Evolutionary conservation across 371 early-diverging fungal species (phyloP), one percentile per base, ranked within the genome.

Genomic region (Rhizopus arrhizus): DNA sequence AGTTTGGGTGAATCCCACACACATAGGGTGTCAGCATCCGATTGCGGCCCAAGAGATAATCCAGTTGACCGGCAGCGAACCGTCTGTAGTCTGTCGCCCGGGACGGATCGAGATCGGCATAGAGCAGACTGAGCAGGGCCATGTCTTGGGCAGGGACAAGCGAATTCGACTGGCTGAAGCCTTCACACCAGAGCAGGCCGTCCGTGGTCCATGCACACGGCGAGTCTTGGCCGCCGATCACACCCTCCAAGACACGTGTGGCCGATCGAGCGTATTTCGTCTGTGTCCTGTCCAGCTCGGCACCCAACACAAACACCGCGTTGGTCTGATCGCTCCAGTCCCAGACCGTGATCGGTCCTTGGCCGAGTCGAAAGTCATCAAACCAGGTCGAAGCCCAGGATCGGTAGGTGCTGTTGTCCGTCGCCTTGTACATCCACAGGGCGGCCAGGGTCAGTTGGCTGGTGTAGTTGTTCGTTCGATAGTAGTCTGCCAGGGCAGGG

Each of bases 341-440:
- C 75, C 78, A 69, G 22, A 78, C 41, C 12, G 71, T 43, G 10
- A 58, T 35, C 32, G 61, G 36, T 8, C 42, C 22, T 7, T 16
- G 16, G 8, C 46, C 60, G n/a, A 74, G 33, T 11, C 65, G 46
- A 53, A 70, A 75, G 7, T 64, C 64, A 38, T 83, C 72, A 54
- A 85, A 76, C 33, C 83, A 87, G 29, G 62, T 62, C 32, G 70
- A 65, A 2, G 86, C 86, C 62, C 76, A 80, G 22, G 70, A 59
- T 46, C 75, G 70, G 48, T 85, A 87, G 1, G 56, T 61, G 6
- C 63, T 10, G 47, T 82, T 68, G 38, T 71, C 74, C 3, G 84
- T 85, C 6, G 82, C 74, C 41, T 74, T 75, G 66, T 79, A 82
- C 66, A 88, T 77, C 88, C 88, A 88, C 11, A 85, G 75, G 1